Conservation (phyloP, 176 grass and related monocot genomes). For the Cymbopogon citratus region DNA sequence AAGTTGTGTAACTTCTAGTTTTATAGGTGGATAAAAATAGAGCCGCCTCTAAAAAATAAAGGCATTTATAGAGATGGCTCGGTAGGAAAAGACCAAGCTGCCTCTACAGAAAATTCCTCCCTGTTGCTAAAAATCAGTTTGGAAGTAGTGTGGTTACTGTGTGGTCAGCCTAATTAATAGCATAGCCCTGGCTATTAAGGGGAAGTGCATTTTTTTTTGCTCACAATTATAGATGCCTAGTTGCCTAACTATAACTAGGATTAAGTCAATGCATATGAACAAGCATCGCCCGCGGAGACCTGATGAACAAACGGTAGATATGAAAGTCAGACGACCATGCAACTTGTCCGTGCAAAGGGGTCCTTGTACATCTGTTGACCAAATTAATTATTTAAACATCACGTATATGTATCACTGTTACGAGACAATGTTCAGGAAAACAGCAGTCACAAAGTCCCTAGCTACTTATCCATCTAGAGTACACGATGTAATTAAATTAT, state of each 20-base stretch:
- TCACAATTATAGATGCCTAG: neutral
- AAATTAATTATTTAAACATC: neutral
- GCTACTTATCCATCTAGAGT: neutral
- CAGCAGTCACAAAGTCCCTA: neutral
- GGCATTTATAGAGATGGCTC: too few relatives aligned
- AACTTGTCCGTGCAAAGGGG: neutral
- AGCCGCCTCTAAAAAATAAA: too few relatives aligned
- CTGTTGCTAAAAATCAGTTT: too few relatives aligned
- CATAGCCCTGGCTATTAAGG: neutral
- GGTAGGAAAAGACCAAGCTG: too few relatives aligned
- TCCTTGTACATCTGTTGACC: neutral
- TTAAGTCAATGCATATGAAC: neutral
- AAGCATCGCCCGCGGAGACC: neutral
- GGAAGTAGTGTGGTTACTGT: too few relatives aligned
- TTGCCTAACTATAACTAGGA: conserved; percentile 2
- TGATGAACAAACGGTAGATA: neutral
- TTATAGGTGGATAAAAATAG: too few relatives aligned
- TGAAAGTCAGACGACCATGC: conserved; percentile 17
- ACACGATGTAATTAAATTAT: neutral
- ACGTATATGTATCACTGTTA: neutral
- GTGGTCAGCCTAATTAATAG: neutral
- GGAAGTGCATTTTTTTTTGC: neutral
- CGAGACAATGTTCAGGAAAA: conserved; percentile 19
- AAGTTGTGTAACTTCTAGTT: too few relatives aligned
- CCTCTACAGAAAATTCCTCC: too few relatives aligned